Percentiles rank a stretch among this genome's conserved stretches.
Evolutionary conservation across 345 rosid genomes (phyloP).

Genomic region (Eucalyptus sp.): DNA sequence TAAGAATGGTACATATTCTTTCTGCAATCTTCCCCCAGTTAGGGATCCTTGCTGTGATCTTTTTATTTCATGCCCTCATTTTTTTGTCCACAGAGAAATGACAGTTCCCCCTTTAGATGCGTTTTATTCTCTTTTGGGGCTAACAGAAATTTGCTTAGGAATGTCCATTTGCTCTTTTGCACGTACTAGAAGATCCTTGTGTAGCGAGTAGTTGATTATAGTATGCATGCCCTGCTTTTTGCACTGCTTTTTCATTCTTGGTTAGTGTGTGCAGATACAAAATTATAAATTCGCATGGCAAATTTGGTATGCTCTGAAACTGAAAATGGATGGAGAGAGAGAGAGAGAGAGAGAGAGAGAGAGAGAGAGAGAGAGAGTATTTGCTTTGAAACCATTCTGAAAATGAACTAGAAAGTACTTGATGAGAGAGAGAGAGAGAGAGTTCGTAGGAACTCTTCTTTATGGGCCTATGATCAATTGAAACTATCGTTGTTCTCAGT

Average conservation of each 20-base stretch:
- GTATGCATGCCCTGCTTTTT: not conserved
- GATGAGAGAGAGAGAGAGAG: too few relatives aligned
- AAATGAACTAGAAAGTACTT: too few relatives aligned
- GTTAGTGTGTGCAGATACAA: not conserved
- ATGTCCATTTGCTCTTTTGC: not conserved
- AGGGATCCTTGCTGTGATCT: slow-evolving; percentile 7
- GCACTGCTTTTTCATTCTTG: not conserved
- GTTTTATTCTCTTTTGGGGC: not conserved
- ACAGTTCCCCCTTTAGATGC: slow-evolving; percentile 8
- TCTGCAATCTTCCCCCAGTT: not conserved
- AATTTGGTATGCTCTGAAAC: too few relatives aligned
- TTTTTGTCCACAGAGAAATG: slow-evolving; percentile 18
- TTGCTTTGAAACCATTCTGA: too few relatives aligned
- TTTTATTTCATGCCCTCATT: slow-evolving; percentile 29
- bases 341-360: too few relatives aligned
- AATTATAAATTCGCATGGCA: too few relatives aligned
- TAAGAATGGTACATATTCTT: slow-evolving; percentile 27
- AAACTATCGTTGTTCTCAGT: not conserved
- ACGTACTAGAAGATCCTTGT: slow-evolving; percentile 1
- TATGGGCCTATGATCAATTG: not conserved
- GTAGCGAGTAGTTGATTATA: slow-evolving; percentile 5
- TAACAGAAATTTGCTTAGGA: slow-evolving; percentile 3
- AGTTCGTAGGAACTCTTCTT: not conserved
- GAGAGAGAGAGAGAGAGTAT: not conserved
- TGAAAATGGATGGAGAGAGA: too few relatives aligned